Evolutionary conservation across 2,329 filamentous ascomycete genomes (phyloP).

Genomic region (Nothomitra cinnamomea): DNA sequence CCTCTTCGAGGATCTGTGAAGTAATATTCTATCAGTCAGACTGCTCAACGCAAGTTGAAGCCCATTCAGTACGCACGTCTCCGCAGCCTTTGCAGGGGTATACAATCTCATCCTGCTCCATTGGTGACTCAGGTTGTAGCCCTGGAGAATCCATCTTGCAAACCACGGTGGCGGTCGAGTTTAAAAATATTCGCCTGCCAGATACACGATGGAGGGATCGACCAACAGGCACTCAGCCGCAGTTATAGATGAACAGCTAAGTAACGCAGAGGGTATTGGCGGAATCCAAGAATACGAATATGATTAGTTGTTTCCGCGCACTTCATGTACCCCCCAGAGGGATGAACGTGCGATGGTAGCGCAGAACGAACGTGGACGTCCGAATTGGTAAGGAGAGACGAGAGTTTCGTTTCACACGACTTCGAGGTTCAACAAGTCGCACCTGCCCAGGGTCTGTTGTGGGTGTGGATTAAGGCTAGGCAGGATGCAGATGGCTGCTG

Average conservation of each 20-base stretch:
- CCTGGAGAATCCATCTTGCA: background rate
- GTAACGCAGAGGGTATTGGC: background rate
- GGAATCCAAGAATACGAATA: background rate
- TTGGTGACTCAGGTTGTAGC: constrained; percentile 34
- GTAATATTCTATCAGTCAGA: constrained; percentile 8
- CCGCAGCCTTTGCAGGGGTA: constrained; percentile 89
- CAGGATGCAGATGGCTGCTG: no score
- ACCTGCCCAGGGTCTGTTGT: background rate
- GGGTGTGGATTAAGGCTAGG: background rate
- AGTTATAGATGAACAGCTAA: background rate
- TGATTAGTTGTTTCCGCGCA: background rate
- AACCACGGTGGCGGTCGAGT: background rate
- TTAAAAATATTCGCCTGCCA: background rate
- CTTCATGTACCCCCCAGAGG: background rate
- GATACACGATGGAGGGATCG: background rate
- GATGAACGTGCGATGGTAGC: background rate
- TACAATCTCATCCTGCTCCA: constrained; percentile 62
- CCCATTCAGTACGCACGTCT: constrained; percentile 40
- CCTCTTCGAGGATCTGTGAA: constrained; percentile 82
- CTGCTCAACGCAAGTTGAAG: constrained; percentile 7
- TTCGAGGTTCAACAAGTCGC: background rate
- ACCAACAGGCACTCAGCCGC: background rate
- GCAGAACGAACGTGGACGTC: background rate
- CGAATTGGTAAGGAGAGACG: constrained; percentile 1
- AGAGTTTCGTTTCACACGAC: background rate